phyloP scores from a whole-genome alignment of 169 alveolate genomes.

The Plasmodium coatneyi region DNA sequence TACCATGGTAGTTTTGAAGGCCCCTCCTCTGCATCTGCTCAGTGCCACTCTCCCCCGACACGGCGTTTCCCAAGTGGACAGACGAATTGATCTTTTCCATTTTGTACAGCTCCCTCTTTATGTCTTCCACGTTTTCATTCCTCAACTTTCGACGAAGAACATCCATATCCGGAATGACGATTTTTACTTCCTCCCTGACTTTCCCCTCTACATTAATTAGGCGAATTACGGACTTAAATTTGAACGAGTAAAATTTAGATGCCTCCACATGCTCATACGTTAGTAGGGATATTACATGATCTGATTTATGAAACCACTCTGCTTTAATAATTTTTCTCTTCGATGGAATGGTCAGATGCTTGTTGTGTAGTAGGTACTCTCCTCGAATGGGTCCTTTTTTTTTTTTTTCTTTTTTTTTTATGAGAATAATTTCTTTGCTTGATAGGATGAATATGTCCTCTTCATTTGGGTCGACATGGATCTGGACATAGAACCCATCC shows the following conservation, averaged over 20 bases:
- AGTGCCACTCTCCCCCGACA: neutral
- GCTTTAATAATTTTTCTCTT: slow-evolving; percentile 67
- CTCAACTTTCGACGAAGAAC: slow-evolving; percentile 8
- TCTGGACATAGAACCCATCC: slow-evolving; percentile 54
- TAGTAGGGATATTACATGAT: slow-evolving; percentile 22
- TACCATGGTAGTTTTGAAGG: neutral
- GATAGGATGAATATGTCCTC: slow-evolving; percentile 31
- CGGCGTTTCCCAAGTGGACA: neutral
- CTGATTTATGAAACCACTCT: slow-evolving; percentile 48
- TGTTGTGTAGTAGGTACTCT: slow-evolving; percentile 19
- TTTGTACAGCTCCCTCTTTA: neutral
- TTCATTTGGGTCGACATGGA: slow-evolving; percentile 53
- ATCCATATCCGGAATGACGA: slow-evolving; percentile 26
- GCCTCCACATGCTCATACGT: slow-evolving; percentile 25
- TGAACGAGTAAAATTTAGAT: neutral
- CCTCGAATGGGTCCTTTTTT: slow-evolving; percentile 16
- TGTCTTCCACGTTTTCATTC: neutral
- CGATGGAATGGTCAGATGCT: neutral
- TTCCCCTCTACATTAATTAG: slow-evolving; percentile 14
- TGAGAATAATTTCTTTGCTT: slow-evolving; percentile 26
- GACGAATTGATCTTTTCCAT: neutral
- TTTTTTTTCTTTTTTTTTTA: slow-evolving; percentile 7
- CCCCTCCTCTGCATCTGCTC: neutral
- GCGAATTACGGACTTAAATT: slow-evolving; percentile 19
- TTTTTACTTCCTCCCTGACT: slow-evolving; percentile 25